Evolutionary conservation across 495 filamentous ascomycete species (phyloP), one percentile per base, ranked within the genome.

Genomic region (Lophiostoma macrostomum): DNA sequence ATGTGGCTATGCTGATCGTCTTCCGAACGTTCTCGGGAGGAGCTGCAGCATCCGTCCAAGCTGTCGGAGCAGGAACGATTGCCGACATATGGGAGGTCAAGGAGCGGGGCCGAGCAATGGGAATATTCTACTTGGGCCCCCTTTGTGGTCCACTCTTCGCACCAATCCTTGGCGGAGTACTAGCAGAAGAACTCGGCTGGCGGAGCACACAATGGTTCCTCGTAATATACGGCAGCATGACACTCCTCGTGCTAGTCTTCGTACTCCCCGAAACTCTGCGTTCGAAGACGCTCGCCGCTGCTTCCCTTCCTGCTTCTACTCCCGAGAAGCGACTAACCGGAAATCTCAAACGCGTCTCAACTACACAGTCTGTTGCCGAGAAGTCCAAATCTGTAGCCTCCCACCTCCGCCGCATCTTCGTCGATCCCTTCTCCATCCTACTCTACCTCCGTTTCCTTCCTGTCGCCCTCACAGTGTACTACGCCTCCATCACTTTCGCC

Each of bases 21-120:
- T 86, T 96, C 77, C 84, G 91, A 29, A 72, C 91, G 46, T 73
- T 94, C 6, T 82, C 81, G 31, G 91, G 91, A 32, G 91, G 88
- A 23, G 87, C 88, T 5, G 81, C 90, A 12, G 91, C 90, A 0
- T 87, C 84, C 0, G 91, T 95, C 0, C 91, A 96, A 63, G 88
- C 88, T n/a, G 90, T 96, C 19, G 91, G 91, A 18, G 91, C 91
- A n/a, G 91, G 91, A n/a, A 94, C 90, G 3, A 90, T 96, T 34
- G 85, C 91, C 8, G 91, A 96, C 70, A 78, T 96, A 0, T 97
- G 91, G 91, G 87, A 91, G 49, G 65, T 82, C 1, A 77, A 74
- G 16, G 86, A 95, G 66, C 75, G 91, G 48, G 91, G 91, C 5
- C 74, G 73, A 19, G 91, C 90, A 13, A 95, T 97, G 89, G 84